Evolutionary conservation across 495 filamentous ascomycete species (phyloP), one percentile per base, ranked within the genome.

Genomic region (Massariosphaeria phaeospora): DNA sequence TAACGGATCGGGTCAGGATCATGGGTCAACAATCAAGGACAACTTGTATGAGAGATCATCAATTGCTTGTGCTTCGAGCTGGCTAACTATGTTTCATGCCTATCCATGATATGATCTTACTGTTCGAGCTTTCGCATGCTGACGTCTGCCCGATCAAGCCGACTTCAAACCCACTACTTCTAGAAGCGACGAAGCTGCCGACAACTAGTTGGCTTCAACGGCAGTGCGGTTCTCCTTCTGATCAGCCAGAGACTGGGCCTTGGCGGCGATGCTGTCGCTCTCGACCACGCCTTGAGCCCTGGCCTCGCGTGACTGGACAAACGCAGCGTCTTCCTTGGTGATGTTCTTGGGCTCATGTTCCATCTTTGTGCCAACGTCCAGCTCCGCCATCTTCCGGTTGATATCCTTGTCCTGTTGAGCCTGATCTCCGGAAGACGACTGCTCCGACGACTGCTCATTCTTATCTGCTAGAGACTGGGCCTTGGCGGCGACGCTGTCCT

Each of bases 291-390:
- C 51, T n/a, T 56, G 44, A 40, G 47, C 57, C 3, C 43, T 43
- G 17, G 15, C 12, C 41, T 63, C 55, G 21, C 35, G 55, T 15
- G 36, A 58, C 6, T 59, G 48, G 15, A 63, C 30, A 11, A 52
- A 21, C 5, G 33, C 44, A 34, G 49, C 57, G 10, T 64, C 57
- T 12, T 61, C 57, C 46, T 57, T 61, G 5, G 57, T 49, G 8
- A 57, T 13, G 1, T 36, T 35, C 29, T 53, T 42, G 2, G 41
- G 31, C 30, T 53, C 52, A 5, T 57, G 31, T 24, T 48, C 41
- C 10, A 52, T 27, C 57, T 64, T 61, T 15, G 57, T 45, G 25
- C 27, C n/a, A 26, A 64, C 18, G 7, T 24, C 24, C 23, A 26
- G 29, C 0, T 30, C 58, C 6, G 27, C 24, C 35, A 26, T 7